Evolutionary conservation across 371 early-diverging fungal genomes (phyloP), one percentile per base, ranked within the genome.

Genomic region (Nosema muscidifuracis): DNA sequence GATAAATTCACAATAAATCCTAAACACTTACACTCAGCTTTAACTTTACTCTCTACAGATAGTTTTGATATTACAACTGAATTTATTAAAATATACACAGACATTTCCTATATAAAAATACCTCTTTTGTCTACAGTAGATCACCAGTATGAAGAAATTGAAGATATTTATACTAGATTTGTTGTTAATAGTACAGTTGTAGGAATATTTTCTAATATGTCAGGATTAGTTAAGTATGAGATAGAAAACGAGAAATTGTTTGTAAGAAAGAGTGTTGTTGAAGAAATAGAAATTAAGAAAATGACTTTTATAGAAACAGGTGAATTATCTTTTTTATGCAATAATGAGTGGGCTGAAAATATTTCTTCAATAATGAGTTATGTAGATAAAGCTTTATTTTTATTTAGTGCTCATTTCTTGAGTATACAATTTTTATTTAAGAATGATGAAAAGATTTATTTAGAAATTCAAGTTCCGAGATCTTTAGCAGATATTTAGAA

Each of bases 391-490:
- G 31, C 53, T 28, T 24, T 67, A 31, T 63, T 74, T 47, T 36
- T 44, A 20, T 74, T 74, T 53, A 55, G 67, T 62, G 31, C 36
- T 18, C n/a, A 61, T 43, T 4, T 62, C 18, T 44, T 74, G 30
- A 56, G 28, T 13, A 22, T 67, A 15, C 67, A 74, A 31, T 67
- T 74, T 74, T 47, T 74, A 42, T 66, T 74, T 42, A 66, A 74
- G 18, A 67, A 62, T 13, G 20, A 55, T 18, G 34, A 66, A 40
- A 55, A 61, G 22, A 61, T 51, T 18, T 74, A 67, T 67, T 62
- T 67, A 1, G 74, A 74, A 33, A 34, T 74, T 20, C 67, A 62
- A 24, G 36, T 74, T 18, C 67, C 60, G 10, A 42, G 61, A 44
- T 24, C 60, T 9, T n/a, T 69, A 24, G 43, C 0, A 13, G 55